Base-by-base conservation (phyloP, 805 yeast species). In the Saccharomycopsis guyanensis region DNA sequence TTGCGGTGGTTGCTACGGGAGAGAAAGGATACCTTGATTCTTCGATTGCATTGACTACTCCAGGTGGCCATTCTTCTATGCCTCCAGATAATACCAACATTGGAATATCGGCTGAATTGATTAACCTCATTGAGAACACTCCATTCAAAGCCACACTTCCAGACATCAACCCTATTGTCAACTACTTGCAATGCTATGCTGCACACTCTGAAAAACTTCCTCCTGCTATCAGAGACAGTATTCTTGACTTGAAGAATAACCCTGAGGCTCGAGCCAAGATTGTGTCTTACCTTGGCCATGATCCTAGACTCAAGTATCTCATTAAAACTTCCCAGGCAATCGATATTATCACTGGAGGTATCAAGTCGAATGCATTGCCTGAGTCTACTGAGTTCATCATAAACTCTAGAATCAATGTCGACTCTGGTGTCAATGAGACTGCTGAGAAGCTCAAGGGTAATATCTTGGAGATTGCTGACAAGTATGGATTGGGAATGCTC, bases 21-120 rank as follows among this genome's bases (percentile, higher is more conserved):
- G 84, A 81, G 57, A 79, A 78, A 59, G 85, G 86, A 3, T 72
- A 70, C 48, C 58, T 80, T 16, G 80, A 78, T 47, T 61, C 80
- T 39, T 59, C 60, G 24, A 66, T 82, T 36, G 67, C 68, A 3
- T 62, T 83, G 35, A 63, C 64, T 20, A 78, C 84, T 18, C 76
- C 78, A 12, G 94, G 94, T 33, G 94, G 94, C 6, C 94, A 84
- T 58, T 78, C 91, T 1, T 81, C 89, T 6, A 60, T 72, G n/a
- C 93, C 94, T 6, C 91, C 89, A 2, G 81, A 76, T 40, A 93
- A 86, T 57, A 84, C 94, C 3, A 72, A 83, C 2, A 83, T 86
- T 62, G 95, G 93, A 10, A 72, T 86, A 32, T 66, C 80, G 43
- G 69, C 86, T 2, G 78, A 81, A 47, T 65, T 85, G 46, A 68